Conservation (phyloP, 179 eudicot genomes). For the Drosera spatulata region DNA sequence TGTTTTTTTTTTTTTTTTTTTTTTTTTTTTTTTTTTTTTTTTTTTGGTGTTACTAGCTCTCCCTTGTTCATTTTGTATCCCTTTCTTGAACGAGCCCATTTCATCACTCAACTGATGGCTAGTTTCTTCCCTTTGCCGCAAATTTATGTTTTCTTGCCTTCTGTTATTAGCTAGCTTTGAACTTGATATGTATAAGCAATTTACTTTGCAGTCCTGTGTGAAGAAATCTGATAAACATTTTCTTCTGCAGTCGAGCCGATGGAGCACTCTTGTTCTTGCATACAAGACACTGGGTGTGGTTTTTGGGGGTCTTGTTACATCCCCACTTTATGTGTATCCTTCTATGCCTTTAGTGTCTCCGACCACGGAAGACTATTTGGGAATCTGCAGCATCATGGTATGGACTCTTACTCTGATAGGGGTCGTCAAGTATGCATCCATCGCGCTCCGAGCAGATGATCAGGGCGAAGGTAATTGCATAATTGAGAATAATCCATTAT, state of each 20-base stretch:
- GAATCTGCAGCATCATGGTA: conserved; percentile 55
- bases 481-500: not conserved
- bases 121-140: too few species aligned
- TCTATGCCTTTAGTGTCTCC: conserved; percentile 58
- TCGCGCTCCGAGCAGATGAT: conserved; percentile 61
- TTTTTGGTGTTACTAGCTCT: too few species aligned
- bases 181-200: too few species aligned
- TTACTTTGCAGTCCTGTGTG: too few species aligned
- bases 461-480: conserved; percentile 52
- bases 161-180: too few species aligned
- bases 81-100: too few species aligned
- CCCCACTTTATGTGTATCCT: conserved; percentile 73
- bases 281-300: conserved; percentile 68
- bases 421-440: conserved; percentile 44
- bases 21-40: too few species aligned
- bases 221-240: not conserved
- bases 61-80: too few species aligned
- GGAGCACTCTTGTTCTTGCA: conserved; percentile 33
- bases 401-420: conserved; percentile 70
- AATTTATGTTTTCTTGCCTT: too few species aligned
- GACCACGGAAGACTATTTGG: conserved; percentile 55
- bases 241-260: conserved; percentile 8
- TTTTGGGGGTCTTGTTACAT: conserved; percentile 70
- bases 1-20: too few species aligned
- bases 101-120: too few species aligned